phyloP scores from a whole-genome alignment of 2,329 filamentous ascomycete species.

The Arthrocladium fulminans region DNA sequence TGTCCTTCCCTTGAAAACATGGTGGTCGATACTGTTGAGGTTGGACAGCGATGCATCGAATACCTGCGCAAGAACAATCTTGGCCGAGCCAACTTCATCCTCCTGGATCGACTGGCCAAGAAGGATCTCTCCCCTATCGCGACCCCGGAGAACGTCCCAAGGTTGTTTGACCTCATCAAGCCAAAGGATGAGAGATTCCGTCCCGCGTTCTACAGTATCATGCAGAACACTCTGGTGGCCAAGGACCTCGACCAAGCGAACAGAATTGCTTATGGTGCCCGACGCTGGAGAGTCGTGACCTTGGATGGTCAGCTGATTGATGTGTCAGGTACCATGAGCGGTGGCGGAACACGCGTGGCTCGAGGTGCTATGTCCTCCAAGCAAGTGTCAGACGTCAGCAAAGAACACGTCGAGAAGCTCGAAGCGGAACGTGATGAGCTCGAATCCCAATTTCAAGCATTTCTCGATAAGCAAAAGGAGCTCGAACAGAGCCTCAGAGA shows the following conservation, averaged over 20 bases:
- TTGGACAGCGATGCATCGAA: constrained; percentile 95
- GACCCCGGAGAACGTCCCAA: constrained; percentile 84
- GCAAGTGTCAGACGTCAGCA: constrained; percentile 73
- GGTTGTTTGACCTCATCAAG: constrained; percentile 86
- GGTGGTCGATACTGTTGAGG: constrained; percentile 91
- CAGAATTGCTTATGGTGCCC: constrained; percentile 88
- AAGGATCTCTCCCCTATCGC: constrained; percentile 71
- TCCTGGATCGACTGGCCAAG: constrained; percentile 74
- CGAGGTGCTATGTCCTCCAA: constrained; percentile 96
- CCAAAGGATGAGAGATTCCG: constrained; percentile 79
- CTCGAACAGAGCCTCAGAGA: constrained; percentile 65
- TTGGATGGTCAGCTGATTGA: constrained; percentile 93
- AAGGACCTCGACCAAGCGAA: constrained; percentile 92
- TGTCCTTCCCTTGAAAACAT: constrained; percentile 89
- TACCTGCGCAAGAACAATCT: constrained; percentile 96
- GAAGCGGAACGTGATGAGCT: constrained; percentile 78
- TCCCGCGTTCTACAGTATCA: constrained; percentile 88
- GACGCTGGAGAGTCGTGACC: constrained; percentile 92
- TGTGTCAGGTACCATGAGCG: constrained; percentile 97
- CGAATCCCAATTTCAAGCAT: constrained; percentile 72
- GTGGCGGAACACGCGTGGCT: constrained; percentile 83
- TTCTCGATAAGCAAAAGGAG: constrained; percentile 75
- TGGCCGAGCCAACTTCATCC: constrained; percentile 92
- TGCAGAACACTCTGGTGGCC: constrained; percentile 91
- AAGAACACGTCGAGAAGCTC: constrained; percentile 79